Evolutionary conservation across 1,139 yeast genomes (phyloP).

Genomic region (Yamadazyma dushanensis): DNA sequence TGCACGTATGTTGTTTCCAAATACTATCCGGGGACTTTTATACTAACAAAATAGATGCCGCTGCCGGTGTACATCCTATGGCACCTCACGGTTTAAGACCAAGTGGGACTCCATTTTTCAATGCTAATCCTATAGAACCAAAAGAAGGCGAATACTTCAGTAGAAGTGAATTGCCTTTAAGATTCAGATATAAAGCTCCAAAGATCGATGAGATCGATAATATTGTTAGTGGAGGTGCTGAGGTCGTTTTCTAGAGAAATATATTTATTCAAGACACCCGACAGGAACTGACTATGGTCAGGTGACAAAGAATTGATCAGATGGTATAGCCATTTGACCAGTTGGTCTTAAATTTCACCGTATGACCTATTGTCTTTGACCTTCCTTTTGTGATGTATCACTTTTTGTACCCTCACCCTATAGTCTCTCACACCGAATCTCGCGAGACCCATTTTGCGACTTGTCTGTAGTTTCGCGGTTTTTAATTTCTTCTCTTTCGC

Average conservation of each 20-base stretch:
- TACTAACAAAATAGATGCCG: conserved; percentile 22
- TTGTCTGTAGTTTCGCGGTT: no score
- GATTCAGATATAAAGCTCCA: conserved; percentile 66
- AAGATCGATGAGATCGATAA: conserved; percentile 71
- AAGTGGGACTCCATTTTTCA: conserved; percentile 26
- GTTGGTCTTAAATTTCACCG: no score
- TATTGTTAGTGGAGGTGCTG: conserved; percentile 79
- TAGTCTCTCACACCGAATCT: no score
- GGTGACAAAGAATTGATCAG: no score
- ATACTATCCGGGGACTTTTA: no score
- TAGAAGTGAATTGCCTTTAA: conserved; percentile 63
- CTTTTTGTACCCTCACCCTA: no score
- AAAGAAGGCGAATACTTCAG: conserved; percentile 54
- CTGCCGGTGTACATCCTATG: conserved; percentile 44
- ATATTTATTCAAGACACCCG: no score
- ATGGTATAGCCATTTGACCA: no score
- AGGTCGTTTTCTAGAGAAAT: conserved; percentile 31
- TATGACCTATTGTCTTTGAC: no score
- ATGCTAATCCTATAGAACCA: conserved; percentile 38
- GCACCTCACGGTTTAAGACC: conserved; percentile 56
- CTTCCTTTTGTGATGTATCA: no score
- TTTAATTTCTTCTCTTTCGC: conserved; percentile 5
- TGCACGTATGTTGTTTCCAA: conserved; percentile 50
- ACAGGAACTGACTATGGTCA: no score
- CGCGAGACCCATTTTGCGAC: no score